These are phyloP conservation scores for Chaetomium globosum DNA, from an alignment of 2,329 filamentous ascomycete species.

Conservation along the genomic window DNA sequence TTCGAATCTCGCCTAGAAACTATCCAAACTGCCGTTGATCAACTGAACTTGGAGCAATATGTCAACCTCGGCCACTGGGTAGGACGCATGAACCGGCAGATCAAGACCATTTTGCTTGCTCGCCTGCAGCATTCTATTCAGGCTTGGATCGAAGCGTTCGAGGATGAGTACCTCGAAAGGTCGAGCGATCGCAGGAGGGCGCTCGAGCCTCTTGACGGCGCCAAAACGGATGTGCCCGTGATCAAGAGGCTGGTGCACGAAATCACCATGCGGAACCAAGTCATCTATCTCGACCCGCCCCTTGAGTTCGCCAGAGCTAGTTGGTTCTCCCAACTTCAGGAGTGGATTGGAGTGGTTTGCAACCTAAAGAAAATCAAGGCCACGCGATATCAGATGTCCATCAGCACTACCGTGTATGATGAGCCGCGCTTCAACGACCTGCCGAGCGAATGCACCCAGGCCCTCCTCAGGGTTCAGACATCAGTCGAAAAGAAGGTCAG, in stretches of 20 bases:
- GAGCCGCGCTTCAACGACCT: conserved; percentile 80
- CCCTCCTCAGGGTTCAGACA: conserved; percentile 77
- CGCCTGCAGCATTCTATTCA: conserved; percentile 83
- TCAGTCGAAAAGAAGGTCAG: conserved; percentile 81
- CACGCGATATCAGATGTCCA: conserved; percentile 87
- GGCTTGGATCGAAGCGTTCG: conserved; percentile 85
- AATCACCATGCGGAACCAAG: conserved; percentile 95
- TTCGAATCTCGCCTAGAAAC: conserved; percentile 80
- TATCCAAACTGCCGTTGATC: conserved; percentile 91
- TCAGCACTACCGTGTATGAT: conserved; percentile 66
- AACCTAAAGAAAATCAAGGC: conserved; percentile 93
- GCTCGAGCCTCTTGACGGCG: conserved; percentile 46
- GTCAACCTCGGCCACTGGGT: conserved; percentile 94
- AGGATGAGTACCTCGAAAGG: conserved; percentile 56
- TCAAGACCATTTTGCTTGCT: conserved; percentile 77
- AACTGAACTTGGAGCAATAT: conserved; percentile 94
- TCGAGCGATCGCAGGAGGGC: conserved; percentile 57
- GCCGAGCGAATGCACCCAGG: conserved; percentile 77
- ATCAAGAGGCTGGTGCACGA: conserved; percentile 81
- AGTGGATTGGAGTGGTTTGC: conserved; percentile 91
- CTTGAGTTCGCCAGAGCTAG: conserved; percentile 87
- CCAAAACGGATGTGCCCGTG: conserved; percentile 59
- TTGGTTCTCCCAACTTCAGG: conserved; percentile 90
- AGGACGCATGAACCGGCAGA: conserved; percentile 78
- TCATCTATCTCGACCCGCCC: conserved; percentile 94